Percentiles rank a stretch among this genome's conserved stretches.
These are phyloP conservation scores for Triticum aestivum DNA, from an alignment of 176 grass and related monocot genomes.

Conservation along the genomic window DNA sequence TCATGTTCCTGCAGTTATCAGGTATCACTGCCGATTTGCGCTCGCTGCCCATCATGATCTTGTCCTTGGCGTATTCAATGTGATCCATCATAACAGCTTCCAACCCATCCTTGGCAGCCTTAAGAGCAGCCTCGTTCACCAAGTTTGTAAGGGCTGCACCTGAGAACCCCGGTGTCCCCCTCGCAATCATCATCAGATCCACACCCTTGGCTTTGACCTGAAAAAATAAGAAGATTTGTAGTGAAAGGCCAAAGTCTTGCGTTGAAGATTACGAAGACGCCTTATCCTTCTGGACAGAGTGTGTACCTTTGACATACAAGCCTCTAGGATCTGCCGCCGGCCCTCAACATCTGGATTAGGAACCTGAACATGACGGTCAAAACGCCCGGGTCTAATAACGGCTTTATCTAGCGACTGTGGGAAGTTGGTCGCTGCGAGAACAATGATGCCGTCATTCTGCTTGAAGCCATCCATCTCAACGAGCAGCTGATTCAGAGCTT, in stretches of 20 bases:
- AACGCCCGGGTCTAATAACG: not conserved
- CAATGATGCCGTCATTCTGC: too few species aligned
- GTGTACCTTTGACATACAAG: not conserved
- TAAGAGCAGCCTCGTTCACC: not conserved
- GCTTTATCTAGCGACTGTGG: not conserved
- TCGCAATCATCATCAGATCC: too few species aligned
- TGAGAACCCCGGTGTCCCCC: too few species aligned
- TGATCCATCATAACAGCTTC: conserved; percentile 56
- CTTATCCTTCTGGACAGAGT: not conserved
- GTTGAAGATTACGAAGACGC: too few species aligned
- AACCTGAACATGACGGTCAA: not conserved
- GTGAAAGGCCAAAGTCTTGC: too few species aligned
- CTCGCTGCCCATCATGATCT: conserved; percentile 64
- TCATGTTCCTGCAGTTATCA: conserved; percentile 48
- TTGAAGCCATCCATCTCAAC: too few species aligned
- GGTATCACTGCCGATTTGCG: conserved; percentile 62
- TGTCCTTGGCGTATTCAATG: conserved; percentile 63
- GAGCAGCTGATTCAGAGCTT: too few species aligned
- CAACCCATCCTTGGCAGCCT: conserved; percentile 61
- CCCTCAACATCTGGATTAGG: not conserved
- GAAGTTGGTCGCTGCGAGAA: not conserved
- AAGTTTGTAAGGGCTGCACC: too few species aligned
- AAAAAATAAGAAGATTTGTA: too few species aligned
- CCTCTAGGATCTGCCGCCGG: not conserved
- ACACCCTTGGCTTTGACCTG: too few species aligned